Percentiles rank a stretch among this genome's conserved stretches.
Evolutionary conservation across 2,329 filamentous ascomycete species (phyloP).

Genomic region (Gremmenia infestans): DNA sequence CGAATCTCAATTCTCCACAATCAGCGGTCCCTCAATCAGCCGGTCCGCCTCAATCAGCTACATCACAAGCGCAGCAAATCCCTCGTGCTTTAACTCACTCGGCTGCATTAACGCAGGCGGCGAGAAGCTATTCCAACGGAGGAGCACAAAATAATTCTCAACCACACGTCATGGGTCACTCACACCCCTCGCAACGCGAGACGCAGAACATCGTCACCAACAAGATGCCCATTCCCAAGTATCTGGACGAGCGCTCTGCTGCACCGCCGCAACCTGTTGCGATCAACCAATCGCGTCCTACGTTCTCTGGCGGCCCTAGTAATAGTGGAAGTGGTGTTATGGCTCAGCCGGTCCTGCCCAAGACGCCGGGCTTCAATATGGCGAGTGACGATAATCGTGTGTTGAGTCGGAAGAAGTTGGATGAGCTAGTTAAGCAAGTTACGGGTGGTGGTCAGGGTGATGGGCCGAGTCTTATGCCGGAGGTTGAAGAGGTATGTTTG

Average conservation of each 20-base stretch:
- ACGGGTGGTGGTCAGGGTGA: conserved; percentile 71
- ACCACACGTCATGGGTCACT: conserved; percentile 30
- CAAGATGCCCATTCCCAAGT: conserved; percentile 52
- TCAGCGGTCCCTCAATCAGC: conserved; percentile 28
- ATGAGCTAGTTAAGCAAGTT: conserved; percentile 90
- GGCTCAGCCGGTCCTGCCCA: conserved; percentile 78
- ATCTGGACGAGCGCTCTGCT: conserved; percentile 62
- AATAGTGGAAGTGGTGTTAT: conserved; percentile 77
- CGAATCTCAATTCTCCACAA: conserved; percentile 27
- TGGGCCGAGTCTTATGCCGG: conserved; percentile 72
- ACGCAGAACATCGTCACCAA: conserved; percentile 25
- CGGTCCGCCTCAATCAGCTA: conserved; percentile 21
- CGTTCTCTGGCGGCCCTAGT: conserved; percentile 69
- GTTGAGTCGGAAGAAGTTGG: conserved; percentile 95
- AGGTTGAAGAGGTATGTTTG: conserved; percentile 82
- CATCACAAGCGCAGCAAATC: conserved; percentile 15
- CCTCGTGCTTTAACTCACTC: conserved; percentile 29
- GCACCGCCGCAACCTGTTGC: conserved; percentile 68
- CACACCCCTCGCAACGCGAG: conserved; percentile 26
- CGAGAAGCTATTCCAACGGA: conserved; percentile 31
- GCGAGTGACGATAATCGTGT: conserved; percentile 91
- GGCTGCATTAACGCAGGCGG: conserved; percentile 29
- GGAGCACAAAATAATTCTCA: conserved; percentile 8
- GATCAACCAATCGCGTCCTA: conserved; percentile 72
- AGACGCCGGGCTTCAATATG: conserved; percentile 77